Evolutionary conservation across 257 asterid genomes (phyloP), one percentile per base, ranked within the genome.

Genomic region (Linderniella brevidens): DNA sequence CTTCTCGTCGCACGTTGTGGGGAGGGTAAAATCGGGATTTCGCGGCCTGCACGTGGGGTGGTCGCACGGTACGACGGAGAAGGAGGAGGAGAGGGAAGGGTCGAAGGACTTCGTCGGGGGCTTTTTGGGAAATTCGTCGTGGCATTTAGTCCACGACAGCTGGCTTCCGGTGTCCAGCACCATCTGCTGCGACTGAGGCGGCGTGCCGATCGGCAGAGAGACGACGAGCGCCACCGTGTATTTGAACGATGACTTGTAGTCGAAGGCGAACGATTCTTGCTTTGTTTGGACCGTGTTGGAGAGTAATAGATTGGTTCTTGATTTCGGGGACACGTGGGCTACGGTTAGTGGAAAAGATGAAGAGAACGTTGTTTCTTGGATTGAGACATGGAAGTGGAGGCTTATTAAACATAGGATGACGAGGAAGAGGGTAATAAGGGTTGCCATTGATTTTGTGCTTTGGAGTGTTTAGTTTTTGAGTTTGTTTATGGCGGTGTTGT

Each of bases 81-180:
- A 79, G 25, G 95, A 42, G 0, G 93, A 77, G 0, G 97, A 86
- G 15, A 66, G 78, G 0, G 92, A 79, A 17, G 97, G 94, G 53
- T 79, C 82, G 39, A 86, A 86, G 10, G 82, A 56, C 18, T 75
- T 12, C 49, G 79, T 19, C 0, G 78, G 80, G 1, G 82, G 79
- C 0, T 64, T 56, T 48, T 12, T 54, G 9, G 75, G 69, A 0
- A 56, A 15, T 17, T 72, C 69, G 37, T 67, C 57, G 69, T 73
- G 65, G 70, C 97, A 86, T 51, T 77, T 90, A 38, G 77, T 82
- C 97, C 97, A 86, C 0, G 92, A 77, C n/a, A 86, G 97, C 69
- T 86, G 97, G 68, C 93, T 77, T 0, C 97, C 97, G 1, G 97
- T 86, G 59, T 86, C 97, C 18, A 86, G 36, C 8, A 86, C 93